Percentiles rank a stretch among this genome's conserved stretches.
Conservation (phyloP, 2,329 filamentous ascomycete species). For the Talaromyces sp. region DNA sequence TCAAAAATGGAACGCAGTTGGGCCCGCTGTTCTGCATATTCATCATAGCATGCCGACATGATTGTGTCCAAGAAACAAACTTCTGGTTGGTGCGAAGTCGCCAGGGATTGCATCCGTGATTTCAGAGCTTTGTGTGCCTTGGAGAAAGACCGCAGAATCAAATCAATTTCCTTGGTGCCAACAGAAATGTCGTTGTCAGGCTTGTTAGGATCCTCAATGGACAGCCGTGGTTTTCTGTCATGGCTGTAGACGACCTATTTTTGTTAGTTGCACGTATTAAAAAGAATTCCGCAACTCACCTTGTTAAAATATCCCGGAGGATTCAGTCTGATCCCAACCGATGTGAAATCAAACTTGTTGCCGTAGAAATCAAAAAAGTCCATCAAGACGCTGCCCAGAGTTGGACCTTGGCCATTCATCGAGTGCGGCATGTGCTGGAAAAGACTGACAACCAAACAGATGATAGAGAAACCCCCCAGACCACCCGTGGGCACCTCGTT, state of each 20-base stretch:
- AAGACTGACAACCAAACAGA: conserved; percentile 86
- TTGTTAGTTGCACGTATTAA: neutral
- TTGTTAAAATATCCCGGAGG: conserved; percentile 73
- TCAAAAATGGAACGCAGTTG: conserved; percentile 54
- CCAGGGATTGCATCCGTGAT: conserved; percentile 47
- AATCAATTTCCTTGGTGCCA: conserved; percentile 65
- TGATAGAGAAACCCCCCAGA: conserved; percentile 88
- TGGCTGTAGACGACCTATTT: conserved; percentile 8
- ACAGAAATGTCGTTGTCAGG: conserved; percentile 82
- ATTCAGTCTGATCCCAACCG: conserved; percentile 68
- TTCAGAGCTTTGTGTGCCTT: conserved; percentile 57
- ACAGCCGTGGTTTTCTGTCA: conserved; percentile 53
- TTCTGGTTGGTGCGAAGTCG: conserved; percentile 15
- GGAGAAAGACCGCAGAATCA: conserved; percentile 66
- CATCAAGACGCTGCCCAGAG: conserved; percentile 76
- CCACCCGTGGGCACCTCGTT: conserved; percentile 91
- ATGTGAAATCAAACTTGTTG: conserved; percentile 66
- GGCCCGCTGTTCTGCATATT: conserved; percentile 64
- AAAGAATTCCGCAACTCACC: conserved; percentile 40
- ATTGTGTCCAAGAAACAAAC: conserved; percentile 61
- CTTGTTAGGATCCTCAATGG: conserved; percentile 90
- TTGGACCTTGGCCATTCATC: conserved; percentile 59
- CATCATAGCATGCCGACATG: conserved; percentile 72
- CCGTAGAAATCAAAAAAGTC: conserved; percentile 90
- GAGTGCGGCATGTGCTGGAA: conserved; percentile 72